phyloP scores from a whole-genome alignment of 306 rosid genomes.

The Styphnolobium japonicum region DNA sequence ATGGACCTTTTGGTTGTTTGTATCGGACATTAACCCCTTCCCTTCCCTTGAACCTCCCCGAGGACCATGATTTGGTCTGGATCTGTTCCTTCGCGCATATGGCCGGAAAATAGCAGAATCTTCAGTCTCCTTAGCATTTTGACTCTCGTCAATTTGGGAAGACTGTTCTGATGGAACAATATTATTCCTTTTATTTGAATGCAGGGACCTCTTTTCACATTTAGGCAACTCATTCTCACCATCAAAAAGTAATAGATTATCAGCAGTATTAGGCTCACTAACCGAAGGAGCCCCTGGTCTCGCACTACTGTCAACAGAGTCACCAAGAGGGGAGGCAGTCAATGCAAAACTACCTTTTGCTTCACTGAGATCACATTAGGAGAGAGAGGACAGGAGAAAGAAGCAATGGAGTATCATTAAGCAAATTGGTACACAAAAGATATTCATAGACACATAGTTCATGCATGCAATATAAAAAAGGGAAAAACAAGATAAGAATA shows the following conservation, averaged over 20 bases:
- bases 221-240: slow-evolving; percentile 57
- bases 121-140: slow-evolving; percentile 73
- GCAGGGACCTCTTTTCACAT: slow-evolving; percentile 53
- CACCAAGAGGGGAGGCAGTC: slow-evolving; percentile 86
- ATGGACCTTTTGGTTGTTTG: slow-evolving; percentile 45
- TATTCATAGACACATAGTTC: slow-evolving; percentile 3
- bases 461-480: not conserved
- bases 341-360: slow-evolving; percentile 84
- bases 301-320: slow-evolving; percentile 85
- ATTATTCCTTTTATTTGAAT: slow-evolving; percentile 47
- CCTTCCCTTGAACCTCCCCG: slow-evolving; percentile 51
- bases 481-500: not conserved
- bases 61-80: slow-evolving; percentile 69
- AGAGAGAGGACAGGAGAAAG: not conserved
- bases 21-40: slow-evolving; percentile 43
- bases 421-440: not conserved
- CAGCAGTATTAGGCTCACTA: slow-evolving; percentile 83
- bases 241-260: slow-evolving; percentile 80
- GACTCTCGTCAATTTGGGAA: slow-evolving; percentile 64
- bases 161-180: slow-evolving; percentile 63
- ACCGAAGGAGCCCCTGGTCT: slow-evolving; percentile 62
- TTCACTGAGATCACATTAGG: slow-evolving; percentile 51
- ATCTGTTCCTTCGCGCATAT: slow-evolving; percentile 85
- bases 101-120: slow-evolving; percentile 82
- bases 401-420: not conserved